Conservation (phyloP, 2,329 filamentous ascomycete genomes). For the Cordyceps cicadae region DNA sequence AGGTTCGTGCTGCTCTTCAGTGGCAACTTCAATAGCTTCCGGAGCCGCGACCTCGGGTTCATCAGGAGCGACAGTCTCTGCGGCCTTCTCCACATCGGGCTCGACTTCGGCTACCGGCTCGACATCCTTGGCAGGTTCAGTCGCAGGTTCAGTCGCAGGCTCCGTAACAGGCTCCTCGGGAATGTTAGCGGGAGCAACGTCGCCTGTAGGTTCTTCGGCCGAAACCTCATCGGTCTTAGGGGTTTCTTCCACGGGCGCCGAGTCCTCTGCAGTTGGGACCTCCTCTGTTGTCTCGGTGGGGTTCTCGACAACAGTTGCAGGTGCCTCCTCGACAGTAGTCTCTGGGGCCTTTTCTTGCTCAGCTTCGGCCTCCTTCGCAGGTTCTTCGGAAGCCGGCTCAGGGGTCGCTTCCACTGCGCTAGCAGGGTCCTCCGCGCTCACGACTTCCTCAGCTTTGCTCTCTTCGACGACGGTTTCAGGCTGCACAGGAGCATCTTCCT, state of each 20-base stretch:
- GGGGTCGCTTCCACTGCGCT: neutral
- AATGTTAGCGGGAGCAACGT: neutral
- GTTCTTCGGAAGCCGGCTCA: neutral
- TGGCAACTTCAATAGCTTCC: neutral
- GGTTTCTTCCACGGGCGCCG: neutral
- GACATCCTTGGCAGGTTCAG: neutral
- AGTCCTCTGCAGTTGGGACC: conserved; percentile 8
- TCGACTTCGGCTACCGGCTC: neutral
- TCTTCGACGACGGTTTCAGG: neutral
- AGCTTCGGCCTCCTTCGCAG: too few species aligned
- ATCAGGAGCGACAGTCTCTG: neutral
- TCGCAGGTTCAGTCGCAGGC: neutral
- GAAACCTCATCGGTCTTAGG: neutral
- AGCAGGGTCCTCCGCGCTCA: neutral
- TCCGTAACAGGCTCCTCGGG: neutral
- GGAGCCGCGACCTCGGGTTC: neutral
- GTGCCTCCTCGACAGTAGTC: neutral
- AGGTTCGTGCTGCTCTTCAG: neutral
- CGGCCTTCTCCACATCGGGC: conserved; percentile 12
- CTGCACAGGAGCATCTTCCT: neutral
- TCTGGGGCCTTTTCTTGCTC: neutral
- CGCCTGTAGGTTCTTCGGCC: neutral
- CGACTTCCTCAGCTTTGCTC: neutral
- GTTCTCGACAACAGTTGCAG: neutral
- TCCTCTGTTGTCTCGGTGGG: neutral